A percentile compares a stretch with the other conserved stretches of the same genome.
These are phyloP conservation scores for Alternaria angustiovoidea DNA, from an alignment of 2,329 filamentous ascomycete species.

Conservation along the genomic window DNA sequence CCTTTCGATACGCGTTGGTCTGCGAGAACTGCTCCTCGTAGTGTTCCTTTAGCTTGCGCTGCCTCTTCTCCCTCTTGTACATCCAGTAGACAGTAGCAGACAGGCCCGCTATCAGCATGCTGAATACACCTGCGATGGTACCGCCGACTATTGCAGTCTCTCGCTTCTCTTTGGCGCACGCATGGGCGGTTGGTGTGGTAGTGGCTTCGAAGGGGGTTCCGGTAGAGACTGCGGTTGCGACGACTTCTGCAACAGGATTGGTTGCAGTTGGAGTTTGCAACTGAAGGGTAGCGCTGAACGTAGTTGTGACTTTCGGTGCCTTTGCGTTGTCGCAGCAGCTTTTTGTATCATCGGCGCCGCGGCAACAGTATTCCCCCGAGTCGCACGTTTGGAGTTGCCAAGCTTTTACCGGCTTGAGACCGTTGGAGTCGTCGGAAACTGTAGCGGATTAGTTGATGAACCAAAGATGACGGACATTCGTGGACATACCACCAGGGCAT, in stretches of 20 bases:
- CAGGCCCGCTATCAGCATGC: constrained; percentile 29
- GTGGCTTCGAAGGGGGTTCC: constrained; percentile 13
- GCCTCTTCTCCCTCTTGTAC: constrained; percentile 39
- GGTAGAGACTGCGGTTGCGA: constrained; percentile 18
- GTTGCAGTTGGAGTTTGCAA: constrained; percentile 17
- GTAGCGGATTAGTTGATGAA: constrained; percentile 12
- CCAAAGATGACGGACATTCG: background rate
- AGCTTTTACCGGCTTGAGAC: constrained; percentile 26
- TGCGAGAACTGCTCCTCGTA: constrained; percentile 44
- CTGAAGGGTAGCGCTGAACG: constrained; percentile 33
- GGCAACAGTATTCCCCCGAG: constrained; percentile 47
- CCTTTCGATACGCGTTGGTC: constrained; percentile 37
- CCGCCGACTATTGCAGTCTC: constrained; percentile 37
- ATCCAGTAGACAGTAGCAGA: constrained; percentile 32
- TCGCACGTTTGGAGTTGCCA: constrained; percentile 49
- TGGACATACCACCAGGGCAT: constrained; percentile 42
- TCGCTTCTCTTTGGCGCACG: constrained; percentile 28
- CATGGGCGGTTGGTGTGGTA: constrained; percentile 11
- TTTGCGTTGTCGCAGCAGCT: constrained; percentile 44
- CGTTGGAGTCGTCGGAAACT: constrained; percentile 21
- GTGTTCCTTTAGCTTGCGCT: constrained; percentile 45
- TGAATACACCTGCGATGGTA: constrained; percentile 34
- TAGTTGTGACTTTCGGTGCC: constrained; percentile 33
- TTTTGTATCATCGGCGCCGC: constrained; percentile 30
- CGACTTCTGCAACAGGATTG: constrained; percentile 16